These are phyloP conservation scores for Aspergillus sp. DNA, from an alignment of 2,329 filamentous ascomycete genomes.

Conservation along the genomic window DNA sequence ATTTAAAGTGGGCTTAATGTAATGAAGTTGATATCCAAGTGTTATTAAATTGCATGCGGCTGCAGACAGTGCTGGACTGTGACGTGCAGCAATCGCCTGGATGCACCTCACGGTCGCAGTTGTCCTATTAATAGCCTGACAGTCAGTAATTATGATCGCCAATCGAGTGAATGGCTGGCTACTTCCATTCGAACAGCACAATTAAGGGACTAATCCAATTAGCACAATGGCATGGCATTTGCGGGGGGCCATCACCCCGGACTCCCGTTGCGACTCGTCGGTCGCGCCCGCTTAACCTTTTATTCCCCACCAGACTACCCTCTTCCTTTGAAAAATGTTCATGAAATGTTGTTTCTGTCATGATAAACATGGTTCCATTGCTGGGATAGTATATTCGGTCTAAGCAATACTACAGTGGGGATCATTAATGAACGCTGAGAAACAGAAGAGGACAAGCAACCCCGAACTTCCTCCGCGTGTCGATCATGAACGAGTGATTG, in stretches of 20 bases:
- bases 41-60: background rate
- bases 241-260: background rate
- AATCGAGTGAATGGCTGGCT: background rate
- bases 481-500: constrained; percentile 2
- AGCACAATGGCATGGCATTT: background rate
- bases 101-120: background rate
- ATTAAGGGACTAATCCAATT: background rate
- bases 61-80: background rate
- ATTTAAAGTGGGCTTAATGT: background rate
- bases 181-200: background rate
- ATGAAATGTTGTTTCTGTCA: background rate
- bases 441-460: too few species aligned
- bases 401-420: constrained; percentile 1
- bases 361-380: background rate
- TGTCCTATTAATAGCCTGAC: background rate
- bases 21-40: background rate
- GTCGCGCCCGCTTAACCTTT: background rate
- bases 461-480: too few species aligned
- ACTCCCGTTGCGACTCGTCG: background rate
- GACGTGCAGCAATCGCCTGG: background rate
- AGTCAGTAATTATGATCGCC: background rate
- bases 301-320: background rate
- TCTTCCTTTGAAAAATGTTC: too few species aligned
- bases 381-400: background rate
- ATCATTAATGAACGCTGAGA: background rate